Base-by-base conservation (phyloP, 2,329 filamentous ascomycete species). In the Pseudogymnoascus sp. region DNA sequence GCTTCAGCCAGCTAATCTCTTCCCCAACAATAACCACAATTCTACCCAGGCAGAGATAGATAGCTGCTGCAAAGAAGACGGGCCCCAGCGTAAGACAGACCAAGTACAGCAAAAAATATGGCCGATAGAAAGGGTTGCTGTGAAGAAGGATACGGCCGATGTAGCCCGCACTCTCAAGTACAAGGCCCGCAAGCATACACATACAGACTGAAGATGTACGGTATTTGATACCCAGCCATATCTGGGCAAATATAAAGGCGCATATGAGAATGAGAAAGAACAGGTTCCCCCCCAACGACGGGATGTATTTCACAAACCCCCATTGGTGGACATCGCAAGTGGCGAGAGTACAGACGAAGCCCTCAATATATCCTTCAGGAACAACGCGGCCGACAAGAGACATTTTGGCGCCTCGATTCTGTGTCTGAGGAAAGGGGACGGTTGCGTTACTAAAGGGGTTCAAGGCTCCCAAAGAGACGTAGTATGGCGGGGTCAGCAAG, bases 1-100 rank as follows among this genome's bases (percentile, higher is more conserved):
- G 78, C 37, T 74, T 74, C 28, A 82, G 71, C 14, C 75, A 73
- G 36, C 78, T 81, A 66, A 78, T 73, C 59, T 78, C 71, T 1
- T 74, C 71, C 1, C 84, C 83, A 62, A 84, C 81, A 50, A 77
- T 76, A 14, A 83, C 70, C 60, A 85, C 80, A 64, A 85, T 77
- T 60, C 84, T 80, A 46, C 83, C 83, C 12, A 86, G 76, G 4
- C 78, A 82, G 21, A 86, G 73, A 70, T 86, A 86, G 67, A 86
- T 79, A 16, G 78, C 81, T 0, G 82, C 84, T 2, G 81, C 77
- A 61, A 85, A 69, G 69, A 86, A 85, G 2, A 81, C 82, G 0
- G 84, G 83, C 0, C 78, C 81, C 34, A 87, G 79, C 46, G 84
- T 82, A 21, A 86, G 72, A 64, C 78, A 80, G 67, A 82, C 79